phyloP scores from a whole-genome alignment of 176 grass and related monocot species.

The Eragrostis nindensis region DNA sequence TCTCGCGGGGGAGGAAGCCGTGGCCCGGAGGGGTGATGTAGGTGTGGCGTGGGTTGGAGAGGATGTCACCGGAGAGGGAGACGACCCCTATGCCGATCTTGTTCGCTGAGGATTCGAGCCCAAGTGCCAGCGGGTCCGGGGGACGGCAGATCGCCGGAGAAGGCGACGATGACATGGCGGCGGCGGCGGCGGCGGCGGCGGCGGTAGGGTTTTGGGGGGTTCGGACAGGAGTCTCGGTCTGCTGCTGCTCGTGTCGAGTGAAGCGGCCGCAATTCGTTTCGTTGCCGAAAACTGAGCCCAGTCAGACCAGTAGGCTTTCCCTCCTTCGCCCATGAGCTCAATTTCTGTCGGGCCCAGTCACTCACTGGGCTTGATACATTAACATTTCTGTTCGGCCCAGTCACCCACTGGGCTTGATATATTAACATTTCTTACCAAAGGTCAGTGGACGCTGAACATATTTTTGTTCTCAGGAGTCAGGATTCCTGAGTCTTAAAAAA shows the following conservation, averaged over 20 bases:
- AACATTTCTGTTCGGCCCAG: no score
- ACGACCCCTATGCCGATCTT: conserved; percentile 90
- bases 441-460: no score
- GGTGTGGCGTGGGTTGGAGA: conserved; percentile 92
- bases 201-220: conserved; percentile 31
- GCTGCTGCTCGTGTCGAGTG: neutral
- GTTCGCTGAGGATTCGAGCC: conserved; percentile 87
- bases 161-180: conserved; percentile 32
- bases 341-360: no score
- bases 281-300: neutral
- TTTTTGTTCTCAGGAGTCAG: no score
- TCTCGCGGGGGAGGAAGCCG: conserved; percentile 90
- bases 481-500: no score
- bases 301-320: neutral
- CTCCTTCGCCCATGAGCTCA: neutral
- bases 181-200: conserved; percentile 35
- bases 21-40: conserved; percentile 95
- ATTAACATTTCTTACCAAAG: no score
- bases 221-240: neutral
- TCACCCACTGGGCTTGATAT: neutral
- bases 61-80: conserved; percentile 73
- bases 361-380: no score
- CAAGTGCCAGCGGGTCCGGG: conserved; percentile 55
- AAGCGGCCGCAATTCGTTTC: neutral
- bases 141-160: conserved; percentile 38